Conservation (phyloP, 257 asterid species). For the Plantago major region DNA sequence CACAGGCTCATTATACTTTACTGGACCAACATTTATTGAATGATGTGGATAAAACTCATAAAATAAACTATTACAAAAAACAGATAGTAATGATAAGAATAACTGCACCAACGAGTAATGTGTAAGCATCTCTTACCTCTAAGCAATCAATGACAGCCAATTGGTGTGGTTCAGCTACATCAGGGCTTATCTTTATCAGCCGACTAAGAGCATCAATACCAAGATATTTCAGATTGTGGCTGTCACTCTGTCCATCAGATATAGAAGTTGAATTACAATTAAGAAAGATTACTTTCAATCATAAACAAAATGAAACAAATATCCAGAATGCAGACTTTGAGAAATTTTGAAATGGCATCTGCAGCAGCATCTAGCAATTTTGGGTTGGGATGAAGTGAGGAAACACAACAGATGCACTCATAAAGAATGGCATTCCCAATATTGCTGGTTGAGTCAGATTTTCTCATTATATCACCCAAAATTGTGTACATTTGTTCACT, state of each 20-base stretch:
- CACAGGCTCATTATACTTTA: no score
- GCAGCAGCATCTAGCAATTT: constrained; percentile 90
- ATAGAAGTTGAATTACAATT: constrained; percentile 17
- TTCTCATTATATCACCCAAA: constrained; percentile 78
- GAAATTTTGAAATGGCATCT: constrained; percentile 76
- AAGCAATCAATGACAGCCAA: constrained; percentile 96
- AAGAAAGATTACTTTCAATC: constrained; percentile 6
- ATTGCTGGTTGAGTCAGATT: constrained; percentile 78
- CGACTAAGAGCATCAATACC: constrained; percentile 98
- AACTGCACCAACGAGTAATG: constrained; percentile 14
- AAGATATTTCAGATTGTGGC: constrained; percentile 96
- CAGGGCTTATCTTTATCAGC: constrained; percentile 88
- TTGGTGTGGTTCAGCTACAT: constrained; percentile 95
- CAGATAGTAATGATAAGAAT: neutral
- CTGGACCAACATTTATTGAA: no score
- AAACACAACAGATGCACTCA: constrained; percentile 86
- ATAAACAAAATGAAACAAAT: constrained; percentile 14
- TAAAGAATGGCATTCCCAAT: constrained; percentile 92
- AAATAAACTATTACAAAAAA: neutral
- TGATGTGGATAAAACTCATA: neutral
- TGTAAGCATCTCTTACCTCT: constrained; percentile 56
- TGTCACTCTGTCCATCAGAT: constrained; percentile 70
- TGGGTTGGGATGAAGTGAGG: constrained; percentile 82
- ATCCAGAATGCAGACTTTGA: constrained; percentile 53
- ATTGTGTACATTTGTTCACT: constrained; percentile 96